Evolutionary conservation across 1,139 yeast genomes (phyloP).

Genomic region (Candida mesenterica): DNA sequence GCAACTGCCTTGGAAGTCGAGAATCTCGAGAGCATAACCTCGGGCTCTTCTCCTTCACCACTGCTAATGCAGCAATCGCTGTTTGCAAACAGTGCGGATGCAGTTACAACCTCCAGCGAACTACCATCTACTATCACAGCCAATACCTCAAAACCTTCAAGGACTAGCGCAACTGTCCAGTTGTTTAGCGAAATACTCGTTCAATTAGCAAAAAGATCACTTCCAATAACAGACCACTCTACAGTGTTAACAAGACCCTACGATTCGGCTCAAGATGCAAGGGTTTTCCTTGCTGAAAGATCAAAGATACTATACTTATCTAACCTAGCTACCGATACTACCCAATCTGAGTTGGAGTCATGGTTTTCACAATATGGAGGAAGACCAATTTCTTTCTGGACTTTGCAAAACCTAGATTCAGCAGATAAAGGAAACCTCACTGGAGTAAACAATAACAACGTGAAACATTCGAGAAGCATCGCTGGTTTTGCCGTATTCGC

Average conservation of each 20-base stretch:
- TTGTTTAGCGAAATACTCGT: slow-evolving; percentile 43
- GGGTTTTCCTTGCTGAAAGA: slow-evolving; percentile 65
- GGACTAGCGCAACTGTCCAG: slow-evolving; percentile 16
- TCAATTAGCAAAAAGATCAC: slow-evolving; percentile 53
- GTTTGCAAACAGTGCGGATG: too few relatives aligned
- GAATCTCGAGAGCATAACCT: slow-evolving; percentile 21
- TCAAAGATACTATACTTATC: slow-evolving; percentile 77
- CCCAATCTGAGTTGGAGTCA: slow-evolving; percentile 85
- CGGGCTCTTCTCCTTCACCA: slow-evolving; percentile 16
- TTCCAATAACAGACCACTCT: slow-evolving; percentile 51
- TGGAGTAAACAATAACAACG: slow-evolving; percentile 8
- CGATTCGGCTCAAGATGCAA: slow-evolving; percentile 69
- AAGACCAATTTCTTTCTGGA: slow-evolving; percentile 88
- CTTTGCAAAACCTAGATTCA: slow-evolving; percentile 58
- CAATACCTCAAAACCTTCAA: slow-evolving; percentile 9
- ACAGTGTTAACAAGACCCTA: slow-evolving; percentile 68
- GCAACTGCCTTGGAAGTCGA: slow-evolving; percentile 57
- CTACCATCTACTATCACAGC: too few relatives aligned
- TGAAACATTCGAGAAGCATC: slow-evolving; percentile 26
- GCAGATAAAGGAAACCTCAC: slow-evolving; percentile 18
- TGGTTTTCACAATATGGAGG: slow-evolving; percentile 91
- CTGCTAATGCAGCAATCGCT: slow-evolving; percentile 7
- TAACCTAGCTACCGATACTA: slow-evolving; percentile 79
- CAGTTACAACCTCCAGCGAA: too few relatives aligned
- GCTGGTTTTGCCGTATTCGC: slow-evolving; percentile 86